Conservation (phyloP, 495 filamentous ascomycete species). For the Xylaria castorea region DNA sequence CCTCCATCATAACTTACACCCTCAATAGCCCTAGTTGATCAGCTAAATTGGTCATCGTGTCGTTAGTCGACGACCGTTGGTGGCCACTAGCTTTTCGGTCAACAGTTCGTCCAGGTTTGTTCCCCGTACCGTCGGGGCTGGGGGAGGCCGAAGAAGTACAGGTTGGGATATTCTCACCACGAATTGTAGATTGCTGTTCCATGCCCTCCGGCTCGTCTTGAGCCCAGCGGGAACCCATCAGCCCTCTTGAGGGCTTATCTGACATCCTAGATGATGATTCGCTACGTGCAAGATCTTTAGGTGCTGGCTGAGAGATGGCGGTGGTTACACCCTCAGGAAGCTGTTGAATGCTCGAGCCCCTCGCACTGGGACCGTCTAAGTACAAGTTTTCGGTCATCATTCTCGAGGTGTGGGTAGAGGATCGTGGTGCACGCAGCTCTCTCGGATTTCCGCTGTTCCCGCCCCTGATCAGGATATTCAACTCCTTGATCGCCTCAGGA, state of each 20-base stretch:
- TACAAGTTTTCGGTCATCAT: background rate
- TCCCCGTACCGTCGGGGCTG: background rate
- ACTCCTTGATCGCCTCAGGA: constrained; percentile 9
- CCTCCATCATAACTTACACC: background rate
- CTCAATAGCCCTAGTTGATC: background rate
- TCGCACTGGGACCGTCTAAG: background rate
- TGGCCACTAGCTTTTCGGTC: background rate
- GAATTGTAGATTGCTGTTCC: background rate
- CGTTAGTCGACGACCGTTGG: background rate
- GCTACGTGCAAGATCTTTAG: background rate
- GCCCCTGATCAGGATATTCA: background rate
- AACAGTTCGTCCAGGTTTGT: background rate
- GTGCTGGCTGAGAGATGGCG: background rate
- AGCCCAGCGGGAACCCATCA: constrained; percentile 14
- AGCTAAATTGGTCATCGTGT: constrained; percentile 6
- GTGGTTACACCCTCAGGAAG: background rate
- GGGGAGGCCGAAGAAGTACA: background rate
- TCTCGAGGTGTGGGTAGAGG: background rate
- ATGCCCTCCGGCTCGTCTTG: background rate
- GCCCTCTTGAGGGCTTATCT: background rate
- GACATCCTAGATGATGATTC: background rate
- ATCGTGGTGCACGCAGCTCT: background rate
- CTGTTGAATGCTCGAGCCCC: background rate
- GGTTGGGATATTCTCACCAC: constrained; percentile 10
- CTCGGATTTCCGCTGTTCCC: too few species aligned